A percentile compares a stretch with the other conserved stretches of the same genome.
Evolutionary conservation across 495 filamentous ascomycete species (phyloP).

Genomic region (Aspergillus mulundensis): DNA sequence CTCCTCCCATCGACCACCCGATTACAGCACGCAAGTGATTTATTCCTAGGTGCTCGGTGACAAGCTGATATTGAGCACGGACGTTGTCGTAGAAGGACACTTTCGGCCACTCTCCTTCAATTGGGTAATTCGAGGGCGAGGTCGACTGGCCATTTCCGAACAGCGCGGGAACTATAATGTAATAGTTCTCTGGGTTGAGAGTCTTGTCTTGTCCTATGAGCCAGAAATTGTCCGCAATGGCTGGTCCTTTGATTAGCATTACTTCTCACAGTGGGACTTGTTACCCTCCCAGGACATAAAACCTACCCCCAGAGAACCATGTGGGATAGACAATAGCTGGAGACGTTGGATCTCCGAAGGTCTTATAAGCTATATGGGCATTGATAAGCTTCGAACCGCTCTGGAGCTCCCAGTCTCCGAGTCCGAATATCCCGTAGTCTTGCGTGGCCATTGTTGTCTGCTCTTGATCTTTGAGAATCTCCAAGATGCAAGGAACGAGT

Average conservation of each 20-base stretch:
- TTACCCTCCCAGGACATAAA: background rate
- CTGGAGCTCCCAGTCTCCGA: constrained; percentile 62
- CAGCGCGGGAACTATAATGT: constrained; percentile 65
- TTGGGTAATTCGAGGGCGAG: constrained; percentile 60
- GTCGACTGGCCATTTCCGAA: constrained; percentile 72
- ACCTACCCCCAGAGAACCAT: constrained; percentile 62
- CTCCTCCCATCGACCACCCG: constrained; percentile 70
- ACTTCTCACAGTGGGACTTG: background rate
- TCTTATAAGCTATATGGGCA: constrained; percentile 66
- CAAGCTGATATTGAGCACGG: constrained; percentile 58
- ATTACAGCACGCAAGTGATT: constrained; percentile 58
- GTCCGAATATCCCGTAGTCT: constrained; percentile 48
- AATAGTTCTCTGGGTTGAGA: constrained; percentile 59
- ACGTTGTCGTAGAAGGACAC: constrained; percentile 68
- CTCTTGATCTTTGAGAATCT: background rate
- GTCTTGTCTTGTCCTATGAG: constrained; percentile 59
- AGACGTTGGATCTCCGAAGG: constrained; percentile 57
- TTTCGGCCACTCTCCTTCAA: constrained; percentile 53
- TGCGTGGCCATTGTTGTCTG: constrained; percentile 27
- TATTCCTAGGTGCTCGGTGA: constrained; percentile 61
- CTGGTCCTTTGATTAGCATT: constrained; percentile 19
- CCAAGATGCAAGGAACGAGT: background rate
- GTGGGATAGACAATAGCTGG: constrained; percentile 68
- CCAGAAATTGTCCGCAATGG: constrained; percentile 62
- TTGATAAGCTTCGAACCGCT: constrained; percentile 52